Evolutionary conservation across 352 stramenopile species (phyloP).

Genomic region (Sclerospora graminicola): DNA sequence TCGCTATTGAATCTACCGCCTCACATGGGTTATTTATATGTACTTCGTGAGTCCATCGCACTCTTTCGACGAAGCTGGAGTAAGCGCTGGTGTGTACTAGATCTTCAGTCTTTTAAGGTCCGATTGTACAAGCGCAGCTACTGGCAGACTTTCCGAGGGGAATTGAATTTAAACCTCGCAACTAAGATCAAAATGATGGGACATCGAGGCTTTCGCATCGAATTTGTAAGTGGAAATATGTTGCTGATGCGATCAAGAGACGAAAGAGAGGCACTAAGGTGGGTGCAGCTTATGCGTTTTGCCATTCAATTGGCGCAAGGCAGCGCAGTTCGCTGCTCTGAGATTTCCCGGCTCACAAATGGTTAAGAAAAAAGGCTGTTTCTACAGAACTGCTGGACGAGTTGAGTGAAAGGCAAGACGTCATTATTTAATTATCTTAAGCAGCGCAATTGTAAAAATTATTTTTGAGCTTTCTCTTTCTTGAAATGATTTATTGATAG

Average conservation of each 20-base stretch:
- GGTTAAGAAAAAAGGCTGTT: conserved; percentile 3
- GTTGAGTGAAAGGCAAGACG: no score
- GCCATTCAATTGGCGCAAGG: conserved; percentile 21
- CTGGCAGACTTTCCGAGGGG: conserved; percentile 50
- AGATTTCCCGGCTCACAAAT: conserved; percentile 13
- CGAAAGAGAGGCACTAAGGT: conserved; percentile 38
- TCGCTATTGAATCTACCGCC: conserved; percentile 36
- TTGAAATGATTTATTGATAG: no score
- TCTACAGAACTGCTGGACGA: no score
- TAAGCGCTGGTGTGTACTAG: conserved; percentile 69
- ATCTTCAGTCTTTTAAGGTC: conserved; percentile 44
- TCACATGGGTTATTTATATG: conserved; percentile 58
- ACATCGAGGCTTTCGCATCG: conserved; percentile 47
- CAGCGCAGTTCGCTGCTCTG: conserved; percentile 7
- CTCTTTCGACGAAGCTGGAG: conserved; percentile 61
- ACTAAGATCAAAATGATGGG: conserved; percentile 55
- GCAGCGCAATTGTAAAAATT: no score
- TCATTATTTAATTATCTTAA: no score
- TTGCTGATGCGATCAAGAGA: conserved; percentile 45
- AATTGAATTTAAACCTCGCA: conserved; percentile 42
- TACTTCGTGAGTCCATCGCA: conserved; percentile 60
- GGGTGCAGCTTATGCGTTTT: conserved; percentile 55
- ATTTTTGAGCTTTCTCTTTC: no score
- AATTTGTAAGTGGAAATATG: conserved; percentile 32
- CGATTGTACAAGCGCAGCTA: conserved; percentile 75